Evolutionary conservation across 2,329 filamentous ascomycete species (phyloP).

Genomic region (Scedosporium dehoogii): DNA sequence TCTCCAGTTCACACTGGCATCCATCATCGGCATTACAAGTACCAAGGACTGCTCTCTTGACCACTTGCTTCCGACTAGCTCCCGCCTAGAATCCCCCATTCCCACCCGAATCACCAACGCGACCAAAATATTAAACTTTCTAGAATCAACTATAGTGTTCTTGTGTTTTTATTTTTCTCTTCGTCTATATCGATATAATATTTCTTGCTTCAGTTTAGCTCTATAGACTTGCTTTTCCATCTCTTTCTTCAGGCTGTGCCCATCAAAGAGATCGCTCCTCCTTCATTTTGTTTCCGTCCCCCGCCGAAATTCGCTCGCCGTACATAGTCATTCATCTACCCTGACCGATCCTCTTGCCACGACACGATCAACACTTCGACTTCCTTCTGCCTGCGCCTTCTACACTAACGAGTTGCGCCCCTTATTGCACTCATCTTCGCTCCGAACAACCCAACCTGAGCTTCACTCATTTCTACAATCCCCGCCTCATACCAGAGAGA

Average conservation of each 20-base stretch:
- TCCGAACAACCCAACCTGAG: neutral
- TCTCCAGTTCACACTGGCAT: neutral
- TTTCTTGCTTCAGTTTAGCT: neutral
- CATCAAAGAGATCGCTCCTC: neutral
- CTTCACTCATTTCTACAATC: too few species aligned
- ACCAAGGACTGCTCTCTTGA: neutral
- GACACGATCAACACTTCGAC: neutral
- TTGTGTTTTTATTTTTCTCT: neutral
- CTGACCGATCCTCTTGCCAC: neutral
- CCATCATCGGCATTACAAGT: neutral
- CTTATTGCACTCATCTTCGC: neutral
- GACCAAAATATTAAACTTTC: neutral
- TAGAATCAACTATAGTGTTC: slow-evolving; percentile 2
- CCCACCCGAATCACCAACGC: neutral
- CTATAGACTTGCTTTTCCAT: neutral
- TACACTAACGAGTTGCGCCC: neutral
- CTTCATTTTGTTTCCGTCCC: neutral
- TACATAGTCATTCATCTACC: neutral
- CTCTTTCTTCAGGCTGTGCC: neutral
- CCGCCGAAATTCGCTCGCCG: neutral
- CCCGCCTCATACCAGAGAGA: neutral
- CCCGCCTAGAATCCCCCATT: neutral
- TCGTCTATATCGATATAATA: neutral
- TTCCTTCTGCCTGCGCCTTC: neutral
- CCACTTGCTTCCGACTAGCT: neutral